Percentiles rank a stretch among this genome's conserved stretches.
Conservation (phyloP, 352 stramenopile genomes). For the Phytophthora multivora region DNA sequence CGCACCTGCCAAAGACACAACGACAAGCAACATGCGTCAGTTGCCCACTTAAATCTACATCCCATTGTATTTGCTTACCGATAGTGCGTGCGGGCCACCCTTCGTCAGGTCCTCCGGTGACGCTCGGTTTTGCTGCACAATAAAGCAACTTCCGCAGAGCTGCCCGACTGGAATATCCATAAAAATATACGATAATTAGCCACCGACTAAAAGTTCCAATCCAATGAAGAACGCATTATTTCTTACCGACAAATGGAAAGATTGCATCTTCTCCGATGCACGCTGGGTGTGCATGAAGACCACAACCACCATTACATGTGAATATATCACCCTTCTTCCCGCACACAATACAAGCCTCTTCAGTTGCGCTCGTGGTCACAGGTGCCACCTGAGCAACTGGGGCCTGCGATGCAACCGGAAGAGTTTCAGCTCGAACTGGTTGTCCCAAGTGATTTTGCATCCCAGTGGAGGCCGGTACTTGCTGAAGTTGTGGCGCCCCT, state of each 20-base stretch:
- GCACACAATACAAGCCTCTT: slow-evolving; percentile 57
- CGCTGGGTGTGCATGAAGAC: slow-evolving; percentile 52
- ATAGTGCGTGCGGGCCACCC: slow-evolving; percentile 56
- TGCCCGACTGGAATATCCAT: slow-evolving; percentile 45
- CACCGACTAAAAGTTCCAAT: too few relatives aligned
- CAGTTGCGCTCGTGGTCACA: slow-evolving; percentile 19
- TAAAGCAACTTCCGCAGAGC: slow-evolving; percentile 74
- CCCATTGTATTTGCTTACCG: slow-evolving; percentile 33
- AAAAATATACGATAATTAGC: neutral
- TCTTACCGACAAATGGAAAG: slow-evolving; percentile 53
- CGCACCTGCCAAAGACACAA: slow-evolving; percentile 44
- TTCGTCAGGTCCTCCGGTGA: slow-evolving; percentile 76
- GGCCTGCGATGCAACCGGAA: slow-evolving; percentile 11
- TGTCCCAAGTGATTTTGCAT: slow-evolving; percentile 7
- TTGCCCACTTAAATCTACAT: neutral
- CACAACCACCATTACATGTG: slow-evolving; percentile 64
- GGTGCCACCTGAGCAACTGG: slow-evolving; percentile 22
- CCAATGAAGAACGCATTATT: neutral
- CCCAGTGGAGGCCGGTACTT: neutral
- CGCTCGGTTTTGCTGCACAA: slow-evolving; percentile 71
- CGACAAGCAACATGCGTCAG: slow-evolving; percentile 1
- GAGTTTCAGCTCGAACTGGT: neutral
- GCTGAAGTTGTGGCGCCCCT: slow-evolving; percentile 4
- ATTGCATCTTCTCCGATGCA: slow-evolving; percentile 70
- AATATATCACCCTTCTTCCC: slow-evolving; percentile 55